These are phyloP conservation scores for Cordyceps sp. DNA, from an alignment of 2,329 filamentous ascomycete genomes.

Conservation along the genomic window DNA sequence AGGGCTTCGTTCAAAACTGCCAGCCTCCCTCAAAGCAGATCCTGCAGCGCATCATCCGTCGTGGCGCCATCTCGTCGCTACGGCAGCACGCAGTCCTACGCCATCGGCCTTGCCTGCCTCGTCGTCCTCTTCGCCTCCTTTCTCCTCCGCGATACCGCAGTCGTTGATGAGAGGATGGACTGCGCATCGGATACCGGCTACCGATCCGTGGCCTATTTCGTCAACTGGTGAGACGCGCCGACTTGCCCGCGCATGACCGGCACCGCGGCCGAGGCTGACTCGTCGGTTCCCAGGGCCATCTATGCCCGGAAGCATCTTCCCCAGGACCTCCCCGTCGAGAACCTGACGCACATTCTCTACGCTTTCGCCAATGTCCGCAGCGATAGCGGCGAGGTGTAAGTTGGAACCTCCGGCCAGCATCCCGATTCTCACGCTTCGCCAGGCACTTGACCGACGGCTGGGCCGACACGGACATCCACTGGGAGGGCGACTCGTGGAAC, in stretches of 20 bases:
- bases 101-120: no score
- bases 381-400: constrained; percentile 63
- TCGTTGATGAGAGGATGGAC: constrained; percentile 2
- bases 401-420: no score
- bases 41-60: no score
- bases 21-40: no score
- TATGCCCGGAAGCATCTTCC: constrained; percentile 77
- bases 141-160: not conserved
- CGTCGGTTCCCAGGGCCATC: constrained; percentile 41
- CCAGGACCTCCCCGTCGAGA: constrained; percentile 63
- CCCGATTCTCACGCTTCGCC: not conserved
- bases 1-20: no score
- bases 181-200: constrained; percentile 23
- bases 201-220: constrained; percentile 55
- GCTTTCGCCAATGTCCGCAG: constrained; percentile 74
- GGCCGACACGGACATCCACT: constrained; percentile 59
- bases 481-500: constrained; percentile 52
- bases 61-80: no score
- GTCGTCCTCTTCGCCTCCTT: not conserved
- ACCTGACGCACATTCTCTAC: constrained; percentile 80
- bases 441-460: constrained; percentile 41
- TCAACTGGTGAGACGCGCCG: constrained; percentile 39
- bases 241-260: not conserved
- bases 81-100: no score
- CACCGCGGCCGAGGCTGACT: constrained; percentile 4